Evolutionary conservation across 1,284 basidiomycete genomes (phyloP).

Genomic region (Trametes polyzona): DNA sequence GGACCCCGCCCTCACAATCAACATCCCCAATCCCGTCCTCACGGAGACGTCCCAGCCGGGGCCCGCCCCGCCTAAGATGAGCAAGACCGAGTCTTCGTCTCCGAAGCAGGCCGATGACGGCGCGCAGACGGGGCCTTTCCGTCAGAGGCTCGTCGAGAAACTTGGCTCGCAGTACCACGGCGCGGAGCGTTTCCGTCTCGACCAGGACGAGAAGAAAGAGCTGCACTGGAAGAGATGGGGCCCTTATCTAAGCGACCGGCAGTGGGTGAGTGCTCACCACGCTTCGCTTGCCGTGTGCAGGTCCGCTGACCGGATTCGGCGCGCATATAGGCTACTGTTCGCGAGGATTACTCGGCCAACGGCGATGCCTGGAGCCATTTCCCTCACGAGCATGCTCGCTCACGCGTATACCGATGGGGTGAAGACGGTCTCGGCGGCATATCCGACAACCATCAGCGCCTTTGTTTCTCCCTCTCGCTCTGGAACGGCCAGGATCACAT

Average conservation of each 20-base stretch:
- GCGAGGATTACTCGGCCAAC: constrained; percentile 96
- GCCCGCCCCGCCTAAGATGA: constrained; percentile 41
- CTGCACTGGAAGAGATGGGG: constrained; percentile 98
- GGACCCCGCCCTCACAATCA: constrained; percentile 69
- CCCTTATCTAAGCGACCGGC: constrained; percentile 94
- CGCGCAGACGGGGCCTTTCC: constrained; percentile 45
- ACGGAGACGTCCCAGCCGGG: constrained; percentile 14
- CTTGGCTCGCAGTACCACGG: constrained; percentile 67
- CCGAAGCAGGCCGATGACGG: constrained; percentile 29
- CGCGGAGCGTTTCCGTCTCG: constrained; percentile 72
- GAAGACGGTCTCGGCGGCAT: constrained; percentile 97
- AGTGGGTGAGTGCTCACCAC: constrained; percentile 76
- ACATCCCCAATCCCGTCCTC: constrained; percentile 66
- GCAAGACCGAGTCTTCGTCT: constrained; percentile 42
- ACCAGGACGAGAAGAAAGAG: constrained; percentile 67
- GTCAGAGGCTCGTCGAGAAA: constrained; percentile 60
- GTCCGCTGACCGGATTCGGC: constrained; percentile 3
- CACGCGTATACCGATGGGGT: constrained; percentile 96
- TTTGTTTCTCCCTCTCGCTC: constrained; percentile 89
- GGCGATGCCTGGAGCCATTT: constrained; percentile 99
- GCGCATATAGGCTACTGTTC: constrained; percentile 82
- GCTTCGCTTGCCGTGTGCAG: constrained; percentile 7
- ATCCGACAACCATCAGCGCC: constrained; percentile 93
- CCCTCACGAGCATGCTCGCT: constrained; percentile 93
- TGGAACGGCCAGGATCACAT: constrained; percentile 97